Evolutionary conservation across 2,329 filamentous ascomycete genomes (phyloP), one percentile per base, ranked within the genome.

Genomic region (Arthrobotrys musiformis): DNA sequence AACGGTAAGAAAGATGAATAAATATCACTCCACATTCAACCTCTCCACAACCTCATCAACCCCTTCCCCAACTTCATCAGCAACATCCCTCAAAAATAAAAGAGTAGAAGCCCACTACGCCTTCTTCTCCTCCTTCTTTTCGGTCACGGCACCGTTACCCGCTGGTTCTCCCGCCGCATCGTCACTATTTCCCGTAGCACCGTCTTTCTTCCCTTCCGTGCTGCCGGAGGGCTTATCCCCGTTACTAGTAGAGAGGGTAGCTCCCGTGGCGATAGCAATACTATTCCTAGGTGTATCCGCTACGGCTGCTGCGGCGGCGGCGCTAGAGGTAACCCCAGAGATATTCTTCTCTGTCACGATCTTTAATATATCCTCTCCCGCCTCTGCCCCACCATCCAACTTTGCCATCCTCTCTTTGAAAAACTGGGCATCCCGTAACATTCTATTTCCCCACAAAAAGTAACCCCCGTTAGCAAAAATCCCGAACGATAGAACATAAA

Each of bases 381-480:
- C 86, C 79, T 93, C 90, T 8, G 88, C 90, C 74, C 93, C 92
- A 0, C 92, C 93, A 63, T 95, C 91, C 42, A 97, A 88, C 82
- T 92, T 93, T 79, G 89, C 87, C 5, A 97, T 87, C 79, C 90
- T 90, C 0, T 87, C 84, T 58, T 89, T 87, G 80, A 97, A 91
- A 79, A 90, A 89, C 69, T 93, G 89, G 15, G 93, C 88, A 81
- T 97, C 93, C 54, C 88, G 88, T 58, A 92, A 85, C 86, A 97
- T 90, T 82, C 93, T 95, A 79, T 63, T 15, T 7, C 7, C 2
- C 72, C 80, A 79, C 78, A 81, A 81, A 66, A 82, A 81, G 67
- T 82, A 82, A 54, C 82, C 4, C 24, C 1, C 7, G 35, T 56
- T 9, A 9, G 37, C 50, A 61, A n/a, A 35, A 2, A 19, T 40